Evolutionary conservation across 2,329 filamentous ascomycete genomes (phyloP).

Genomic region (Cylindrodendrum hubeiense): DNA sequence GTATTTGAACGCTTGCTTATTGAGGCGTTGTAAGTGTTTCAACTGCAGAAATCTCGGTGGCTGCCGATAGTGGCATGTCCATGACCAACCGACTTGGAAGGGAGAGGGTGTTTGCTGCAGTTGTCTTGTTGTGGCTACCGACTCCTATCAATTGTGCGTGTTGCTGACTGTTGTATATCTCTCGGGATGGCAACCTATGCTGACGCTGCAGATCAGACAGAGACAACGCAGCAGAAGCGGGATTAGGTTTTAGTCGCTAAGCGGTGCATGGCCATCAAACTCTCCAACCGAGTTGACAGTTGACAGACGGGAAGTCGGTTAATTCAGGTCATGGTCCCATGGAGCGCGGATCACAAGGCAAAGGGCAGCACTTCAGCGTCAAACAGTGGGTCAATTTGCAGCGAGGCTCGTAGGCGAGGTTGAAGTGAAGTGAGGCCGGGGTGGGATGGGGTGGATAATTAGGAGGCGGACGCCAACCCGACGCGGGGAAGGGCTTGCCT

Average conservation of each 20-base stretch:
- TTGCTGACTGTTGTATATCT: not conserved
- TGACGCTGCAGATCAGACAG: not conserved
- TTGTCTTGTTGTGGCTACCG: not conserved
- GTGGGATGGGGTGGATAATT: slow-evolving; percentile 5
- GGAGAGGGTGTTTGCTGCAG: not conserved
- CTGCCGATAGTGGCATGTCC: not conserved
- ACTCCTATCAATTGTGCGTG: not conserved
- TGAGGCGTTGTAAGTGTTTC: not conserved
- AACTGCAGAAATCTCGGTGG: not conserved
- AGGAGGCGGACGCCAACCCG: slow-evolving; percentile 27
- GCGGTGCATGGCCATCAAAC: not conserved
- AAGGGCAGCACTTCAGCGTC: not conserved
- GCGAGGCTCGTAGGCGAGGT: slow-evolving; percentile 24
- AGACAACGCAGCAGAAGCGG: not conserved
- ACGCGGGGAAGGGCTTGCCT: slow-evolving; percentile 36
- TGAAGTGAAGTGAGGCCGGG: slow-evolving; percentile 18
- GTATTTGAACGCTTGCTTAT: slow-evolving; percentile 1
- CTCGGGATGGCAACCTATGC: not conserved
- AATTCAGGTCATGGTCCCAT: not conserved
- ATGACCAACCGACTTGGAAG: not conserved
- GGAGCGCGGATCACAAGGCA: not conserved
- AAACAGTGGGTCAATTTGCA: slow-evolving; percentile 21
- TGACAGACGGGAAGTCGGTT: not conserved
- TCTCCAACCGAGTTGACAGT: slow-evolving; percentile 2
- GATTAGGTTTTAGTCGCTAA: not conserved